Evolutionary conservation across 441 rosid genomes (phyloP), one percentile per base, ranked within the genome.

Genomic region (Adansonia grandidieri): DNA sequence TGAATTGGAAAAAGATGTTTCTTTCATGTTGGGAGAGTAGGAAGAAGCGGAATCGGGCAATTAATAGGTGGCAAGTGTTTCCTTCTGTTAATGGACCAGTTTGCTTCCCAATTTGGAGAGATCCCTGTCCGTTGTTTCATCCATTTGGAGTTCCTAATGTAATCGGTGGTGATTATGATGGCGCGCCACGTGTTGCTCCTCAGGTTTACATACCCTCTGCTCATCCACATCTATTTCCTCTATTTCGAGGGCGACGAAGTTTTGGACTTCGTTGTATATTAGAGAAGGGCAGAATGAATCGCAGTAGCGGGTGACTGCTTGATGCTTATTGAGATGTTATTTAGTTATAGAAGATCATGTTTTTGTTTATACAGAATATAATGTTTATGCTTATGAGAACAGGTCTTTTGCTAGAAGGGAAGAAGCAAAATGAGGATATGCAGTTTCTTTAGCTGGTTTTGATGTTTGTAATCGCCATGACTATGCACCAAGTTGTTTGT

Each of bases 1-100:
- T 32, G 76, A 74, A 74, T 67, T 92, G 95, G 97, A 90, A 89
- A 82, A 57, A 20, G 4, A 77, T 20, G 60, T 93, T 84, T 83
- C 76, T 77, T 84, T 28, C 53, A 0, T 50, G 10, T 32, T 84
- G 85, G 91, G 85, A 74, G 83, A 63, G 28, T 0, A 71, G 40
- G 64, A 80, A 62, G 82, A 79, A 66, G 75, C 32, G 47, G 40
- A 51, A 50, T 74, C 47, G 69, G 74, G 77, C 14, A 1, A 56
- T 17, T 42, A 24, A 20, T 6, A 5, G 22, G 4, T 19, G 76
- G 71, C 56, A 58, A 62, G 65, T 61, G 2, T 40, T 47, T 54
- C 40, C 20, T 74, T 9, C 0, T 10, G 13, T 53, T 7, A 74
- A 4, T 28, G 67, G 75, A 77, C 57, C 77, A 54, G 10, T 9